These are phyloP conservation scores for Huntiella savannae DNA, from an alignment of 2,329 filamentous ascomycete genomes.

Conservation along the genomic window DNA sequence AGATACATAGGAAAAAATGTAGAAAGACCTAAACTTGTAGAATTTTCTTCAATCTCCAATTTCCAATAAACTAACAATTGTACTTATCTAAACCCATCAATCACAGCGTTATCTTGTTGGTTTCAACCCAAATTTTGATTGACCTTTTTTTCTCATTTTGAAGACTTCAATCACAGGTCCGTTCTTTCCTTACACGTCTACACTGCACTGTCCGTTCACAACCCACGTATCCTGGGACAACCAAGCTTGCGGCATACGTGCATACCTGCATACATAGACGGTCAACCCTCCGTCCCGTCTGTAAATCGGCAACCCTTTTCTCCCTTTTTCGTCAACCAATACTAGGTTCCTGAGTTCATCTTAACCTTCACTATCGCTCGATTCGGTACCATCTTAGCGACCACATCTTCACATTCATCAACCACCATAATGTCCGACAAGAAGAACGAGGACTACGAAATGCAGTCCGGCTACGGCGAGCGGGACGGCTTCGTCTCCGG, in stretches of 20 bases:
- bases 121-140: too few relatives aligned
- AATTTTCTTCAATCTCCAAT: too few relatives aligned
- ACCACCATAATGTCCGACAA: slow-evolving; percentile 53
- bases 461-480: slow-evolving; percentile 42
- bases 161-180: too few relatives aligned
- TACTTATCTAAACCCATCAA: too few relatives aligned
- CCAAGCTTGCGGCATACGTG: neutral
- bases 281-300: neutral
- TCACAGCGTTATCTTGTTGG: too few relatives aligned
- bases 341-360: neutral
- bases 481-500: slow-evolving; percentile 29
- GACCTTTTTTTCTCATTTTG: too few relatives aligned
- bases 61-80: too few relatives aligned
- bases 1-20: too few relatives aligned
- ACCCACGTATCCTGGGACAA: slow-evolving; percentile 2
- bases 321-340: neutral
- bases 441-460: slow-evolving; percentile 65
- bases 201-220: slow-evolving; percentile 7
- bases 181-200: too few relatives aligned
- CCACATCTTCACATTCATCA: neutral
- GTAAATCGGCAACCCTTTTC: neutral
- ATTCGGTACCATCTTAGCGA: neutral
- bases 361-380: neutral
- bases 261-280: too few relatives aligned
- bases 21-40: too few relatives aligned